Base-by-base conservation (phyloP, 768 basidiomycete genomes). In the Astraeus odoratus region DNA sequence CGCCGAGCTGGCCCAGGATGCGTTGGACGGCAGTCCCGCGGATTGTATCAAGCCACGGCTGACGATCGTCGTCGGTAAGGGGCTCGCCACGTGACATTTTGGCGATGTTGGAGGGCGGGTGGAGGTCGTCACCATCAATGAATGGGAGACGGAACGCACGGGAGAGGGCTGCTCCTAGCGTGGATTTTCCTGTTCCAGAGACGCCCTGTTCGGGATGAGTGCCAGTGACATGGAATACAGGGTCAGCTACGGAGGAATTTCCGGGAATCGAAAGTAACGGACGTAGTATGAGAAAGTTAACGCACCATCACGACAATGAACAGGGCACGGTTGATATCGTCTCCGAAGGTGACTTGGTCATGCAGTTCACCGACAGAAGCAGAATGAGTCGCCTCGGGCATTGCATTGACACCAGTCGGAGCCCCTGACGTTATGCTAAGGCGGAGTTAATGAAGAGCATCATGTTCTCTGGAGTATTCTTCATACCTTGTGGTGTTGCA, bases 111-210 rank as follows among this genome's bases (percentile, higher is more conserved):
- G 75, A 63, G 19, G 70, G 57, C 0, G 93, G 86, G 59, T 97
- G 94, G 23, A 96, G 72, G 50, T 86, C 81, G 60, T 96, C 93
- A 23, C 86, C 94, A 57, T 97, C 94, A 48, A 91, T 68, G 67
- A 86, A 95, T 1, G 90, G 83, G 48, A 90, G 51, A n/a, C 61
- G 63, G 39, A 90, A 70, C 22, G 69, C 67, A 30, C 66, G 54
- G 6, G 86, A 76, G n/a, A 94, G 67, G 6, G 76, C 78, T 4
- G 50, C 51, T 0, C 84, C 88, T 1, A 92, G 69, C 18, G 83
- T 86, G 23, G 78, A 77, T 58, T 86, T 86, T 7, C 86, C 83
- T 25, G 80, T 79, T 12, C 83, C 83, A 1, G 74, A 85, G 3
- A 86, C 82, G 26, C 87, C 87, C 83, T 85, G 53, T 39, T 12